Conservation (phyloP, 208 protist genomes). For the Acanthamoeba quina region DNA sequence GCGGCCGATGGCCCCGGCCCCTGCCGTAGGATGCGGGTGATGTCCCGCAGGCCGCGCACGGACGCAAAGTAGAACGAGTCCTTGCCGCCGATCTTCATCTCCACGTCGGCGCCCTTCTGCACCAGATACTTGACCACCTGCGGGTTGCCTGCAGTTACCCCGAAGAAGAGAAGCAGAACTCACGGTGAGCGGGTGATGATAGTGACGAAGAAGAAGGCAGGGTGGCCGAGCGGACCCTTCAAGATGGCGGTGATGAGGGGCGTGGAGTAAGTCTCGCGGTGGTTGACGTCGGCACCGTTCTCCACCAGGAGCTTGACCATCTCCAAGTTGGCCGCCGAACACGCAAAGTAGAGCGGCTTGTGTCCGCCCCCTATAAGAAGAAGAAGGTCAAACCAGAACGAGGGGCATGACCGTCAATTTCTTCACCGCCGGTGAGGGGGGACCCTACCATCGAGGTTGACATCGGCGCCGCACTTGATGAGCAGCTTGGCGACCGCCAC, state of each 20-base stretch:
- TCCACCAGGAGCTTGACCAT: constrained; percentile 52
- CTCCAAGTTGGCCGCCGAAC: constrained; percentile 31
- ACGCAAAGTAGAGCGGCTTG: constrained; percentile 59
- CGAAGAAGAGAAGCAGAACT: neutral
- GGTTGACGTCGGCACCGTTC: constrained; percentile 46
- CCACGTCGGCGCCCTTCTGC: neutral
- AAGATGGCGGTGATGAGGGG: constrained; percentile 36
- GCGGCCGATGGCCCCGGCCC: neutral
- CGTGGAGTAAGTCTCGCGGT: constrained; percentile 33
- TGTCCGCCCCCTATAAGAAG: neutral
- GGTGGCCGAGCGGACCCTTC: neutral
- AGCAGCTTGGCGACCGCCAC: constrained; percentile 31
- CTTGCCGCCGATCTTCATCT: constrained; percentile 9
- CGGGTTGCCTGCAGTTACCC: constrained; percentile 28
- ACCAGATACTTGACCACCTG: constrained; percentile 47
- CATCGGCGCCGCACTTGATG: constrained; percentile 12
- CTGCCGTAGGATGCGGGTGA: neutral
- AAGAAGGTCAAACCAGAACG: neutral
- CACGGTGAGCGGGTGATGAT: neutral
- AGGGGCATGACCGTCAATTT: neutral
- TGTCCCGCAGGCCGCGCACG: constrained; percentile 32
- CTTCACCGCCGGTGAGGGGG: neutral
- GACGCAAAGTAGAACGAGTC: constrained; percentile 35
- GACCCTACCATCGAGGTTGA: neutral
- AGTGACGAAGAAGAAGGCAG: neutral